A percentile compares a stretch with the other conserved stretches of the same genome.
These are phyloP conservation scores for Eimeria tenella DNA, from an alignment of 169 alveolate species.

Conservation along the genomic window DNA sequence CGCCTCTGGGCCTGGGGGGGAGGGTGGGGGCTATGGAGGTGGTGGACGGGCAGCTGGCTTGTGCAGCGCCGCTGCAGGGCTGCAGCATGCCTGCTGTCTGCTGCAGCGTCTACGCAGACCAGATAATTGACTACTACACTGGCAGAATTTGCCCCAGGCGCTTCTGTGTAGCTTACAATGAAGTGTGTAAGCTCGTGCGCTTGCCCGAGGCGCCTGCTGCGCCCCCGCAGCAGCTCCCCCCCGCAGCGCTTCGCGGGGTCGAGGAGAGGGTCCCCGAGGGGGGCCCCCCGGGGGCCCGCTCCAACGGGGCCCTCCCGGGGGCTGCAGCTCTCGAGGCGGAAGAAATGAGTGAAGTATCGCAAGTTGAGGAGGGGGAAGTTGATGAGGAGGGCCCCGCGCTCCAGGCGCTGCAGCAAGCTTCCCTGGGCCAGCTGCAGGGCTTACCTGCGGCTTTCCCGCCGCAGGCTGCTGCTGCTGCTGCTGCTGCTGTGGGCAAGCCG, in stretches of 20 bases:
- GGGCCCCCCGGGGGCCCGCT: slow-evolving; percentile 5
- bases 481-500: not conserved
- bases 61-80: not conserved
- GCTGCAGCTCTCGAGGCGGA: slow-evolving; percentile 39
- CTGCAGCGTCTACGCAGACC: slow-evolving; percentile 62
- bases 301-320: slow-evolving; percentile 18
- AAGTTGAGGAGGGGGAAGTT: slow-evolving; percentile 63
- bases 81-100: slow-evolving; percentile 34
- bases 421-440: slow-evolving; percentile 23
- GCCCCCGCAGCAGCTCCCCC: slow-evolving; percentile 10
- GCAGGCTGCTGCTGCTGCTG: not conserved
- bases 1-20: not conserved
- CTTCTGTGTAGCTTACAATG: slow-evolving; percentile 65
- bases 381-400: slow-evolving; percentile 43
- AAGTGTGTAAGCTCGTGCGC: slow-evolving; percentile 61
- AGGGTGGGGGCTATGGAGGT: slow-evolving; percentile 10
- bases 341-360: slow-evolving; percentile 60
- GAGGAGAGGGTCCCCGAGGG: not conserved
- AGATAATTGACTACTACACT: slow-evolving; percentile 60
- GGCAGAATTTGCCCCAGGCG: slow-evolving; percentile 68
- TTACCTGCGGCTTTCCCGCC: not conserved
- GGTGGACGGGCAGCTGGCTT: slow-evolving; percentile 22
- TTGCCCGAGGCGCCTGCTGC: slow-evolving; percentile 36
- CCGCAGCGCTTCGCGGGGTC: not conserved
- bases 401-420: not conserved